Conservation (phyloP, 208 protist genomes). For the Leishmania amazonensis region DNA sequence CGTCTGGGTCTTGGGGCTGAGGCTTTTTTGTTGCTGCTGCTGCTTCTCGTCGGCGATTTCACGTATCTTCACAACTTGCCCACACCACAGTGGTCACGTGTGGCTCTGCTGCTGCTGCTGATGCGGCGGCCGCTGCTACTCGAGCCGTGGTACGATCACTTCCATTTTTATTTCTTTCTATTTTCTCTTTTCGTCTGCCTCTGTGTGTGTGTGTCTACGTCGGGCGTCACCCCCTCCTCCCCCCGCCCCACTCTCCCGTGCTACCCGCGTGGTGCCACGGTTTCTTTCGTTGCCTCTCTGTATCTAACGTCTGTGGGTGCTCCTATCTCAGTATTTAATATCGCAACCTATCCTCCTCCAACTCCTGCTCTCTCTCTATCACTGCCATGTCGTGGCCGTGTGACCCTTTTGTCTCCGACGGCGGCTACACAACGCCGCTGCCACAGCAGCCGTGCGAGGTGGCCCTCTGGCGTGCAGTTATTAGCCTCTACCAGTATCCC, state of each 20-base stretch:
- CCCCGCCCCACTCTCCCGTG: not conserved
- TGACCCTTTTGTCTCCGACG: constrained; percentile 28
- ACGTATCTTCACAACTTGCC: not conserved
- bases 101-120: not conserved
- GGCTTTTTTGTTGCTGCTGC: not conserved
- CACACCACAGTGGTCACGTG: not conserved
- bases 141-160: not conserved
- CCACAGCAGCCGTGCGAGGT: constrained; percentile 33
- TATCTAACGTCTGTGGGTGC: not conserved
- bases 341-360: not conserved
- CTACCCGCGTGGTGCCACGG: not conserved
- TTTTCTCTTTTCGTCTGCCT: not conserved
- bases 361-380: not conserved
- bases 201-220: not conserved
- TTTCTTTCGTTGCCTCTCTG: not conserved
- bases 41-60: not conserved
- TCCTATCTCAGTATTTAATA: not conserved
- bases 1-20: not conserved
- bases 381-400: constrained; percentile 21
- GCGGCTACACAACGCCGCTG: constrained; percentile 36
- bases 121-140: not conserved
- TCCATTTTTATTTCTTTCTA: not conserved
- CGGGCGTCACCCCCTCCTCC: not conserved
- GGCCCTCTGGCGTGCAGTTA: constrained; percentile 40
- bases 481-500: constrained; percentile 20